Conservation (phyloP, 108 stramenopile species). For the Skeletonema costatum region DNA sequence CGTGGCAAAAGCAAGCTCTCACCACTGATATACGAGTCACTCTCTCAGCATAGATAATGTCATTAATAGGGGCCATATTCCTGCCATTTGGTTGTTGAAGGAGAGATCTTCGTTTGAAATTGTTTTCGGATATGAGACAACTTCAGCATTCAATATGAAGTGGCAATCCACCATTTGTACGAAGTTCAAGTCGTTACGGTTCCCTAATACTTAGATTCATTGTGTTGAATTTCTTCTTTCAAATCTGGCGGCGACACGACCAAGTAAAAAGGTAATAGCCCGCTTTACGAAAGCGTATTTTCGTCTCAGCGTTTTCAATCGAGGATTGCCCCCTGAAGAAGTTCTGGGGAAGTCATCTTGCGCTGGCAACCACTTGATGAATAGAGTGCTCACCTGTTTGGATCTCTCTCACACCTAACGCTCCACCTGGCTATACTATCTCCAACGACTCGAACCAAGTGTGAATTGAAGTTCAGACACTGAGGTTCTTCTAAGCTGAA, state of each 20-base stretch:
- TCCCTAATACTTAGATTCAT: background rate
- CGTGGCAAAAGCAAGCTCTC: conserved; percentile 18
- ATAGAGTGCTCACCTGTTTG: conserved; percentile 10
- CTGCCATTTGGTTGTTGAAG: conserved; percentile 17
- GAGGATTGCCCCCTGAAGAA: background rate
- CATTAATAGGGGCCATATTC: conserved; percentile 24
- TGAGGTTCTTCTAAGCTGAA: background rate
- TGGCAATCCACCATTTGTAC: conserved; percentile 1
- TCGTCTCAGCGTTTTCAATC: conserved; percentile 13
- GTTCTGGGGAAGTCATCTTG: conserved; percentile 18
- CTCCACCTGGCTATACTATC: conserved; percentile 19
- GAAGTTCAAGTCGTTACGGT: conserved; percentile 2
- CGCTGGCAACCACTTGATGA: conserved; percentile 15
- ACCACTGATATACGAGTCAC: conserved; percentile 4
- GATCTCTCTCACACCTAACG: background rate
- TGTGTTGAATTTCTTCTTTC: conserved; percentile 5
- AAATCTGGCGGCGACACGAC: conserved; percentile 16
- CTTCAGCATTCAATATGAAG: conserved; percentile 5
- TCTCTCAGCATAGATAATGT: conserved; percentile 19
- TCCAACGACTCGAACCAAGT: conserved; percentile 24
- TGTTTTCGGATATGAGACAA: conserved; percentile 6
- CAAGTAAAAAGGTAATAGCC: conserved; percentile 22
- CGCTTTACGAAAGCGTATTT: conserved; percentile 25
- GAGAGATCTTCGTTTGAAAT: background rate
- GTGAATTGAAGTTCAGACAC: conserved; percentile 1